Conservation (phyloP, 352 stramenopile species). For the Phytopythium litorale region DNA sequence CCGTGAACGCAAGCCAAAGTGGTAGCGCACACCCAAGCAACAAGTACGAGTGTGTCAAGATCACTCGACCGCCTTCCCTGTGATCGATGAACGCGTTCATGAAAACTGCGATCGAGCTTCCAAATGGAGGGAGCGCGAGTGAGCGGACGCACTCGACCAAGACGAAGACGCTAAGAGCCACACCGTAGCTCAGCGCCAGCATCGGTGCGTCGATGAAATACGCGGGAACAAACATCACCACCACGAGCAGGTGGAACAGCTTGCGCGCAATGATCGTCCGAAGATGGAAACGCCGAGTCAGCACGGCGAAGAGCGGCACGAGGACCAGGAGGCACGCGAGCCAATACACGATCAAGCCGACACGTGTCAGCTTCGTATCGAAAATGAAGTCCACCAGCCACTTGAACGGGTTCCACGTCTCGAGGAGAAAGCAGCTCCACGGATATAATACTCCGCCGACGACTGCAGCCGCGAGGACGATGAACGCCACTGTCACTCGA, state of each 20-base stretch:
- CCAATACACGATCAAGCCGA: conserved; percentile 58
- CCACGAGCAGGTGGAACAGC: conserved; percentile 76
- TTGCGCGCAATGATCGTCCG: conserved; percentile 76
- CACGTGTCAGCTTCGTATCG: conserved; percentile 18
- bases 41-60: conserved; percentile 78
- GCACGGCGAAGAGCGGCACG: conserved; percentile 46
- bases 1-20: conserved; percentile 43
- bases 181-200: conserved; percentile 74
- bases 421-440: conserved; percentile 63
- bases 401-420: conserved; percentile 48
- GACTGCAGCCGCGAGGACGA: conserved; percentile 23
- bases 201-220: conserved; percentile 48
- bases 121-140: conserved; percentile 54
- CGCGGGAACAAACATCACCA: conserved; percentile 74
- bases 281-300: conserved; percentile 32
- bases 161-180: conserved; percentile 67
- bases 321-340: conserved; percentile 39
- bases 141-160: conserved; percentile 66
- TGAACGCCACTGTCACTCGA: conserved; percentile 21
- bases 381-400: conserved; percentile 58
- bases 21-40: conserved; percentile 72
- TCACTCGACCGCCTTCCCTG: conserved; percentile 58
- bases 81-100: conserved; percentile 76
- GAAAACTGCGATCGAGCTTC: conserved; percentile 44
- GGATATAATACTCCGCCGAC: conserved; percentile 43